Conservation (phyloP, 441 rosid species). For the Pelargonium myrrhifolium region DNA sequence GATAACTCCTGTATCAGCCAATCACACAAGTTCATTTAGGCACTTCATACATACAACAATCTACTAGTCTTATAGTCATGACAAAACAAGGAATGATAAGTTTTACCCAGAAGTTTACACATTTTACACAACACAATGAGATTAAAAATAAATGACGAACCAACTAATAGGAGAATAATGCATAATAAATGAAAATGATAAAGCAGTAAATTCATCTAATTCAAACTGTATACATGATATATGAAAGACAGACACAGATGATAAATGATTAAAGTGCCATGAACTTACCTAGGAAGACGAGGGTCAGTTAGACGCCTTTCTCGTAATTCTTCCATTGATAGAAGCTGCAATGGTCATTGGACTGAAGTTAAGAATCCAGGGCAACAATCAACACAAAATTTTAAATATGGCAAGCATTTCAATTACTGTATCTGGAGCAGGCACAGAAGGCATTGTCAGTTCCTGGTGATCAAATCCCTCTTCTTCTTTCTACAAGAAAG, state of each 20-base stretch:
- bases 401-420: constrained; percentile 13
- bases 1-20: constrained; percentile 59
- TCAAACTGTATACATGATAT: background rate
- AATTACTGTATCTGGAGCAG: constrained; percentile 68
- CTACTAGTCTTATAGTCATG: background rate
- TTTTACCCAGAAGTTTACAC: too few relatives aligned
- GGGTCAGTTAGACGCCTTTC: constrained; percentile 79
- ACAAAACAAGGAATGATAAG: too few relatives aligned
- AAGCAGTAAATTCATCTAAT: background rate
- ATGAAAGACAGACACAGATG: background rate
- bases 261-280: constrained; percentile 1
- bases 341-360: constrained; percentile 49
- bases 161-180: background rate
- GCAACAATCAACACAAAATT: constrained; percentile 16
- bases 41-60: background rate
- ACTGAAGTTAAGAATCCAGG: constrained; percentile 21
- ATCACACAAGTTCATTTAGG: constrained; percentile 11
- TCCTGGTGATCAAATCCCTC: constrained; percentile 75
- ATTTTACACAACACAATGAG: background rate
- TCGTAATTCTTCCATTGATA: constrained; percentile 71
- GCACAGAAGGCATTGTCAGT: constrained; percentile 56
- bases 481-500: constrained; percentile 50
- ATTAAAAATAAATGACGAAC: background rate
- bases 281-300: constrained; percentile 63
- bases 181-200: background rate